These are phyloP conservation scores for Endoconidiophora polonica DNA, from an alignment of 2,329 filamentous ascomycete species.

Conservation along the genomic window DNA sequence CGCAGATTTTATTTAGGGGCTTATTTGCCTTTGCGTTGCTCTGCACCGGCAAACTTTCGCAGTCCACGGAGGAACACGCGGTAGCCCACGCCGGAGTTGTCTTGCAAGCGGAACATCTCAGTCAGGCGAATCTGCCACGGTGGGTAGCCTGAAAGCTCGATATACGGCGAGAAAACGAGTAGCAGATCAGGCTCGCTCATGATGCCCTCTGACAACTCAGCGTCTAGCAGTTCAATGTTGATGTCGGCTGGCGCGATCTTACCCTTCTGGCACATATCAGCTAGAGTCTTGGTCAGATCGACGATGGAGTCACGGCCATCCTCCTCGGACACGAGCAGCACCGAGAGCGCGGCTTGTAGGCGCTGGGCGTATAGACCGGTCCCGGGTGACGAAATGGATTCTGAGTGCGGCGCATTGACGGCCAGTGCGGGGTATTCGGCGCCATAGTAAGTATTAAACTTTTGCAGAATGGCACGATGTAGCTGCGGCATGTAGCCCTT, in stretches of 20 bases:
- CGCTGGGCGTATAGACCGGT: conserved; percentile 16
- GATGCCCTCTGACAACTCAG: conserved; percentile 63
- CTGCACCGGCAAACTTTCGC: conserved; percentile 68
- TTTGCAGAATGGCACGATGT: conserved; percentile 61
- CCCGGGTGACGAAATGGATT: conserved; percentile 21
- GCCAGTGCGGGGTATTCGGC: conserved; percentile 54
- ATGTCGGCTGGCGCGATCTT: conserved; percentile 74
- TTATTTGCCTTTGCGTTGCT: conserved; percentile 68
- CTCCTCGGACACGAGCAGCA: conserved; percentile 56
- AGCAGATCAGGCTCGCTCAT: conserved; percentile 84
- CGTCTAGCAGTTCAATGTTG: conserved; percentile 69
- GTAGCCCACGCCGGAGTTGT: conserved; percentile 76
- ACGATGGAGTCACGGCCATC: conserved; percentile 90
- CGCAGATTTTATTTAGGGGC: background rate
- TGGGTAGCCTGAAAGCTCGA: conserved; percentile 80
- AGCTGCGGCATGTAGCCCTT: conserved; percentile 81
- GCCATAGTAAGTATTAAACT: conserved; percentile 78
- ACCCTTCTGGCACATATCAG: conserved; percentile 83
- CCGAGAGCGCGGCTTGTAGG: conserved; percentile 11
- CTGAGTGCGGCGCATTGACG: conserved; percentile 28
- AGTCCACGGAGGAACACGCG: conserved; percentile 80
- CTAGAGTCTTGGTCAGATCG: conserved; percentile 82
- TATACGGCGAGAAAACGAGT: conserved; percentile 67
- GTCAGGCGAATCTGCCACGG: conserved; percentile 92
- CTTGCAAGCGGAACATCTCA: conserved; percentile 70